Evolutionary conservation across 2,329 filamentous ascomycete species (phyloP).

Genomic region (Orbilia blumenaviensis): DNA sequence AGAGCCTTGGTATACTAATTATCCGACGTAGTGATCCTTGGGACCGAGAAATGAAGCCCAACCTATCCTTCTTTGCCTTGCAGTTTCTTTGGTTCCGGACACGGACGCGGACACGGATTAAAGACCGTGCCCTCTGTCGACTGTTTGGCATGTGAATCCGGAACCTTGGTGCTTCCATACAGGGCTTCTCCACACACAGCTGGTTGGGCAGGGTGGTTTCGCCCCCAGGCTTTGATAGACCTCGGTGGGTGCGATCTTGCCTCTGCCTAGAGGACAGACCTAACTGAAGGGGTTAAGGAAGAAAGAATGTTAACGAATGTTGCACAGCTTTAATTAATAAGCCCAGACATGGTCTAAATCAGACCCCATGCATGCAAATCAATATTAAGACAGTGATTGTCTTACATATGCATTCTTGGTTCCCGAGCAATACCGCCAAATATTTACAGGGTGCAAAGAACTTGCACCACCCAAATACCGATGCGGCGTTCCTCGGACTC

Average conservation of each 20-base stretch:
- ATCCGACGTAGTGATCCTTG: slow-evolving; percentile 30
- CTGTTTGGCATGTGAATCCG: slow-evolving; percentile 2
- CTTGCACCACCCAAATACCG: background rate
- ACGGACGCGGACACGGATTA: slow-evolving; percentile 21
- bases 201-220: slow-evolving; percentile 1
- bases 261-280: slow-evolving; percentile 22
- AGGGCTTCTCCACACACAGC: background rate
- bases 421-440: slow-evolving; percentile 26
- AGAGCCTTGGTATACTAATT: slow-evolving; percentile 17
- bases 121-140: slow-evolving; percentile 16
- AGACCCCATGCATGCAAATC: background rate
- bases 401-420: slow-evolving; percentile 31
- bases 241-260: background rate
- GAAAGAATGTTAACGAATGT: slow-evolving; percentile 1
- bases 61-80: slow-evolving; percentile 16
- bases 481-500: background rate
- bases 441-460: slow-evolving; percentile 3
- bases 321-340: background rate
- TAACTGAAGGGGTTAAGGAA: slow-evolving; percentile 22
- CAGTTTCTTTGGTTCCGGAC: slow-evolving; percentile 19
- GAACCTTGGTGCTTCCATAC: slow-evolving; percentile 1
- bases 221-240: background rate
- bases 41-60: slow-evolving; percentile 20
- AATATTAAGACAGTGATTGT: background rate
- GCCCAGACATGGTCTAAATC: background rate